phyloP scores from a whole-genome alignment of 2,329 filamentous ascomycete species.

The Colletotrichum sansevieriae region DNA sequence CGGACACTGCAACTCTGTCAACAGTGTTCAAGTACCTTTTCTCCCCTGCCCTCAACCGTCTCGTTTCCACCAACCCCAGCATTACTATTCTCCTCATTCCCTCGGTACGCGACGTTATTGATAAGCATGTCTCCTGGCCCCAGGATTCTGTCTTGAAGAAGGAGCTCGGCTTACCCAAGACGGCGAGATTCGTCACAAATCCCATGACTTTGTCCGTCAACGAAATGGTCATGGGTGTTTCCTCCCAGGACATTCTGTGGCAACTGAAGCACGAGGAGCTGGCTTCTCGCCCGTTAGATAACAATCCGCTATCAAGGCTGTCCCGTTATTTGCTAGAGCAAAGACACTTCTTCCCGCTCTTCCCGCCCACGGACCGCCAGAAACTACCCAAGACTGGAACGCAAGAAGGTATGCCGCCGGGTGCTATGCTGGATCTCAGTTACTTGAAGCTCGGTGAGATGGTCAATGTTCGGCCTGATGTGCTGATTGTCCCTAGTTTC shows the following conservation, averaged over 20 bases:
- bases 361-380: conserved; percentile 80
- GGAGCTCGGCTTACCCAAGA: conserved; percentile 83
- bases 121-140: conserved; percentile 89
- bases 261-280: conserved; percentile 84
- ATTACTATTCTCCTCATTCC: conserved; percentile 88
- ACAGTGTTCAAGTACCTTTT: conserved; percentile 89
- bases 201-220: conserved; percentile 92
- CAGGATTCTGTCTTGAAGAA: conserved; percentile 72
- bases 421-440: conserved; percentile 83
- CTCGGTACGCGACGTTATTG: conserved; percentile 84
- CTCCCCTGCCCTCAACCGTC: conserved; percentile 77
- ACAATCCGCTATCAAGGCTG: conserved; percentile 77
- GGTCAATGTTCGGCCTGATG: conserved; percentile 85
- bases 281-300: conserved; percentile 66
- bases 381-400: conserved; percentile 75
- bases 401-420: conserved; percentile 72
- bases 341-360: conserved; percentile 90
- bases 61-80: conserved; percentile 77
- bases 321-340: conserved; percentile 87
- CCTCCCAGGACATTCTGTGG: conserved; percentile 85
- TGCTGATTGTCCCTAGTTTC: conserved; percentile 85
- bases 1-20: conserved; percentile 82
- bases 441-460: conserved; percentile 94
- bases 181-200: conserved; percentile 84
- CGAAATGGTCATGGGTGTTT: conserved; percentile 85